Percentiles rank a stretch among this genome's conserved stretches.
Evolutionary conservation across 192 early-diverging fungal species (phyloP).

Genomic region (Spinellus fusiger): DNA sequence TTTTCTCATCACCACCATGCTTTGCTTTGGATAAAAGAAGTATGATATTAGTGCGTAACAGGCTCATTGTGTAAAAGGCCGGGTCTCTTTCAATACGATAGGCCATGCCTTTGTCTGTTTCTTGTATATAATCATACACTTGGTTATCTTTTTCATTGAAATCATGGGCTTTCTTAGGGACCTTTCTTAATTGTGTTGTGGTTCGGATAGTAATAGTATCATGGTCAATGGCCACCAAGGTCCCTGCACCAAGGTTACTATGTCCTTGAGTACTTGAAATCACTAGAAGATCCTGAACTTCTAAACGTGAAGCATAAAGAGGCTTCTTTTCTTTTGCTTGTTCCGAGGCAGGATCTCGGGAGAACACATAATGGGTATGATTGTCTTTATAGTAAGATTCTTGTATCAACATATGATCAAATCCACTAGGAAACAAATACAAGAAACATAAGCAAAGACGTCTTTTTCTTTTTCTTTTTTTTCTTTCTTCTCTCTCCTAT

Average conservation of each 20-base stretch:
- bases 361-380: too few species aligned
- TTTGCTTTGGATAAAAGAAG: constrained; percentile 51
- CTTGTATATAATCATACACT: constrained; percentile 34
- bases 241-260: constrained; percentile 73
- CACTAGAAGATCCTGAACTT: constrained; percentile 73
- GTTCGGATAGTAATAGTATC: constrained; percentile 48
- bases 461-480: not conserved
- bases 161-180: constrained; percentile 27
- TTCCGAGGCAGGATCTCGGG: not conserved
- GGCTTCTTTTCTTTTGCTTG: not conserved
- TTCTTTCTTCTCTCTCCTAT: not conserved
- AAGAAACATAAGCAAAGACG: not conserved
- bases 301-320: constrained; percentile 33
- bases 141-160: constrained; percentile 61
- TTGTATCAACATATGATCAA: constrained; percentile 1
- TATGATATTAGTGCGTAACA: constrained; percentile 72
- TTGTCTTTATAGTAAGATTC: too few species aligned
- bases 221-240: constrained; percentile 49
- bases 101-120: constrained; percentile 31
- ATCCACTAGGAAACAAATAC: not conserved
- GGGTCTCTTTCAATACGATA: constrained; percentile 88
- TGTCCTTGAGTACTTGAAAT: constrained; percentile 72
- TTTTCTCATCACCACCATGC: constrained; percentile 42
- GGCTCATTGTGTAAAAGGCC: constrained; percentile 56
- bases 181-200: constrained; percentile 30